Evolutionary conservation across 345 rosid genomes (phyloP).

Genomic region (Murraya paniculata): DNA sequence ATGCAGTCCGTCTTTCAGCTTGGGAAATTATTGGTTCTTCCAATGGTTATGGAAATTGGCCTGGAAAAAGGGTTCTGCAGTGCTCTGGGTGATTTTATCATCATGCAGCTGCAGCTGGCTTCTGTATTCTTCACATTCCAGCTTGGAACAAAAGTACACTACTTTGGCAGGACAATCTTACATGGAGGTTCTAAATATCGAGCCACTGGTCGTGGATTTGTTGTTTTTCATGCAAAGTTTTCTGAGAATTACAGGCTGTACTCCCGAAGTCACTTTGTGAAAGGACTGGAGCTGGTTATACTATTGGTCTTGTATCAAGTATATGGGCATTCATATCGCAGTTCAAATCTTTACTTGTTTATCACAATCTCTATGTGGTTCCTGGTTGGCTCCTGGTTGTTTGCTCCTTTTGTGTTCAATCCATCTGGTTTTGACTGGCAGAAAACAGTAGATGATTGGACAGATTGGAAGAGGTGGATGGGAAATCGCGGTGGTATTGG

Average conservation of each 20-base stretch:
- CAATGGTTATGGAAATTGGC: slow-evolving; percentile 98
- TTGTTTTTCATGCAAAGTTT: slow-evolving; percentile 88
- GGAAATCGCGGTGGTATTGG: slow-evolving; percentile 96
- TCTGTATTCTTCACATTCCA: slow-evolving; percentile 94
- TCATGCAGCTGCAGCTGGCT: slow-evolving; percentile 95
- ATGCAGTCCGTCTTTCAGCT: slow-evolving; percentile 84
- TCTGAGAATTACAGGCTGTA: slow-evolving; percentile 84
- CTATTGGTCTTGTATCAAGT: slow-evolving; percentile 67
- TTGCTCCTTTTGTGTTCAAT: slow-evolving; percentile 92
- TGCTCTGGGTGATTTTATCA: slow-evolving; percentile 85
- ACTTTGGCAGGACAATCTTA: slow-evolving; percentile 86
- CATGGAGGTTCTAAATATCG: slow-evolving; percentile 90
- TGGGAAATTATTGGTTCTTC: slow-evolving; percentile 78
- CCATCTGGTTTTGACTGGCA: slow-evolving; percentile 99
- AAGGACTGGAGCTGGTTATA: slow-evolving; percentile 77
- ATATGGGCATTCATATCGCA: slow-evolving; percentile 72
- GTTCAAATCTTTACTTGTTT: slow-evolving; percentile 65
- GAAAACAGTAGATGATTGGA: slow-evolving; percentile 94
- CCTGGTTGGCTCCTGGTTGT: slow-evolving; percentile 90
- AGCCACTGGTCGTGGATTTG: slow-evolving; percentile 92
- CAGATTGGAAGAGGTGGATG: slow-evolving; percentile 99
- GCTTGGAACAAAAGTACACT: slow-evolving; percentile 96
- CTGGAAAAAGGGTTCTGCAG: slow-evolving; percentile 90
- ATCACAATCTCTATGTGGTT: slow-evolving; percentile 93
- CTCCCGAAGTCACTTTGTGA: slow-evolving; percentile 88